A percentile compares a stretch with the other conserved stretches of the same genome.
These are phyloP conservation scores for Aschersonia sp. DNA, from an alignment of 2,329 filamentous ascomycete genomes.

Conservation along the genomic window DNA sequence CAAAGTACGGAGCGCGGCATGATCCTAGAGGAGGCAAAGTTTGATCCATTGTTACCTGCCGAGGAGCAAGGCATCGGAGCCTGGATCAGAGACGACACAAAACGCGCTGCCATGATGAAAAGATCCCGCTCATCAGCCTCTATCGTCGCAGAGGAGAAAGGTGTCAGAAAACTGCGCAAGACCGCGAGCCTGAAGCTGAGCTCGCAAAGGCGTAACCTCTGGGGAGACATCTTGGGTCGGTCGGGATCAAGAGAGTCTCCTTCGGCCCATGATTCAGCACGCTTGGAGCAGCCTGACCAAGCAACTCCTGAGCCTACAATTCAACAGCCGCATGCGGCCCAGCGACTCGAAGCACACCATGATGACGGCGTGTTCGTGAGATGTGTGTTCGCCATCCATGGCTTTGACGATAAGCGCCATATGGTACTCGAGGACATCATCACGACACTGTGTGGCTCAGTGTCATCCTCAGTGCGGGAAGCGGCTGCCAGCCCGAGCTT, in stretches of 20 bases:
- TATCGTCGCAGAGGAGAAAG: conserved; percentile 30
- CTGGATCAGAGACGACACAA: conserved; percentile 41
- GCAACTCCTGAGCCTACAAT: conserved; percentile 3
- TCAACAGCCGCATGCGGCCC: conserved; percentile 2
- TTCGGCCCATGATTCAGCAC: conserved; percentile 11
- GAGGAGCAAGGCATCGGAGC: conserved; percentile 66
- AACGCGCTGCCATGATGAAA: conserved; percentile 35
- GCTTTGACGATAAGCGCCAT: conserved; percentile 39
- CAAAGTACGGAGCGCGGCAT: conserved; percentile 77
- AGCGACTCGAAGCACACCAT: conserved; percentile 1
- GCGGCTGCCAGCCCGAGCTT: conserved; percentile 15
- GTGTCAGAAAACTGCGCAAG: conserved; percentile 69
- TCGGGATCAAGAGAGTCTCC: conserved; percentile 20
- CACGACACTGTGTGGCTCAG: conserved; percentile 29
- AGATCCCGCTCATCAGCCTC: conserved; percentile 35
- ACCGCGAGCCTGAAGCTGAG: conserved; percentile 74
- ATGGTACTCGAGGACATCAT: conserved; percentile 32
- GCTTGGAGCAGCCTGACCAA: background rate
- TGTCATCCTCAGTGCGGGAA: conserved; percentile 27
- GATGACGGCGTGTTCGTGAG: conserved; percentile 33
- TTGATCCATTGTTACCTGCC: conserved; percentile 56
- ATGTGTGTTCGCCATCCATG: conserved; percentile 44
- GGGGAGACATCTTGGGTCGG: conserved; percentile 68
- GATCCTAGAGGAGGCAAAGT: conserved; percentile 77
- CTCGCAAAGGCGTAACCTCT: conserved; percentile 70